Evolutionary conservation across 768 basidiomycete genomes (phyloP).

Genomic region (Hirschioporus abietinus): DNA sequence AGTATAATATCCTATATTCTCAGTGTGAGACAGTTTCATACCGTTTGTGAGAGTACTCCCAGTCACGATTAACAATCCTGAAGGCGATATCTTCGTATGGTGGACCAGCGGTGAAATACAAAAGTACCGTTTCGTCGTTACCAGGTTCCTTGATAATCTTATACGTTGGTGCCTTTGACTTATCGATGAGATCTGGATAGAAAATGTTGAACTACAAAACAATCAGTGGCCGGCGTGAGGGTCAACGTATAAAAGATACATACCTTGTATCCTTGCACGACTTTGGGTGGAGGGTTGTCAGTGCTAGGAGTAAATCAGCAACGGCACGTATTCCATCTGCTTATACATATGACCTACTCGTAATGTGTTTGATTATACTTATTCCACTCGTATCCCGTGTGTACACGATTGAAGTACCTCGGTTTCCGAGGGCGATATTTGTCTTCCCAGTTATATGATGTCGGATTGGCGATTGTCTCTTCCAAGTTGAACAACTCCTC

Average conservation of each 20-base stretch:
- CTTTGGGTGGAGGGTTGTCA: conserved; percentile 98
- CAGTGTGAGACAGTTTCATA: conserved; percentile 24
- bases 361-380: conserved; percentile 99
- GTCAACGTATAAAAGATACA: conserved; percentile 12
- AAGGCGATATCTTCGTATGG: conserved; percentile 99
- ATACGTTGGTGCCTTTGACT: conserved; percentile 94
- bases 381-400: conserved; percentile 99
- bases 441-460: conserved; percentile 96
- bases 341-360: conserved; percentile 57
- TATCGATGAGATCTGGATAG: conserved; percentile 99
- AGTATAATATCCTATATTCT: not conserved
- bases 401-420: conserved; percentile 96
- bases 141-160: conserved; percentile 91
- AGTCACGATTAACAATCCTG: conserved; percentile 94
- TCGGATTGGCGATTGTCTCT: conserved; percentile 77
- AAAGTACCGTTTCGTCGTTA: conserved; percentile 89
- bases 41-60: conserved; percentile 99
- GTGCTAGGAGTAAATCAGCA: conserved; percentile 46
- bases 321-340: conserved; percentile 9
- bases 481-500: conserved; percentile 95
- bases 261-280: conserved; percentile 98
- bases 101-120: conserved; percentile 94
- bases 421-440: conserved; percentile 97
- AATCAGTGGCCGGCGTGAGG: conserved; percentile 14
- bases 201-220: conserved; percentile 82